phyloP scores from a whole-genome alignment of 176 grass and related monocot species.

The Panicum miliaceum region DNA sequence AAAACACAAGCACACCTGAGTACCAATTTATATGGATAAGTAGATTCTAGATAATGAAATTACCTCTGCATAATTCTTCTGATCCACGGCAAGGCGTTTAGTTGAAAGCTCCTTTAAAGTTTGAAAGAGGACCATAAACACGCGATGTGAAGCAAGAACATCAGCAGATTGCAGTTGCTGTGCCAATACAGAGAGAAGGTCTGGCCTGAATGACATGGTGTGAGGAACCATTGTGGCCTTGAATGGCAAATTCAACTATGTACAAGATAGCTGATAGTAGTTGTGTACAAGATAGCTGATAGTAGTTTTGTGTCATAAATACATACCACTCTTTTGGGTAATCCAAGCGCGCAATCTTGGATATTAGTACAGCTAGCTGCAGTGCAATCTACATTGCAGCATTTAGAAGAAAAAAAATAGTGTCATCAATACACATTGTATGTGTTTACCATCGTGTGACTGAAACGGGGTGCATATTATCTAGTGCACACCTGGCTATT shows the following conservation, averaged over 20 bases:
- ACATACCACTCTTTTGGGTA: constrained; percentile 97
- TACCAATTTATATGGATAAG: constrained; percentile 14
- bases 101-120: constrained; percentile 96
- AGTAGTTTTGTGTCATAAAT: constrained; percentile 7
- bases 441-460: background rate
- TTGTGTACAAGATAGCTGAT: constrained; percentile 22
- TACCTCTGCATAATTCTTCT: constrained; percentile 88
- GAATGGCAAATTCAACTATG: background rate
- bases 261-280: background rate
- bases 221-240: constrained; percentile 27
- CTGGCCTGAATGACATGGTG: constrained; percentile 70
- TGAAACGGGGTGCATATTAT: background rate
- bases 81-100: constrained; percentile 86
- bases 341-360: constrained; percentile 96
- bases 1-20: constrained; percentile 22
- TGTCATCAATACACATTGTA: constrained; percentile 1
- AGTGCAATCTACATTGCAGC: constrained; percentile 72
- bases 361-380: constrained; percentile 92
- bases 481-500: constrained; percentile 72
- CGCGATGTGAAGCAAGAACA: constrained; percentile 86
- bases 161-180: constrained; percentile 87
- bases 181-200: constrained; percentile 79
- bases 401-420: constrained; percentile 9
- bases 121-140: constrained; percentile 94
- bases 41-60: constrained; percentile 35